Evolutionary conservation across 1,284 basidiomycete species (phyloP).

Genomic region (Leccinum pseudoinsigne): DNA sequence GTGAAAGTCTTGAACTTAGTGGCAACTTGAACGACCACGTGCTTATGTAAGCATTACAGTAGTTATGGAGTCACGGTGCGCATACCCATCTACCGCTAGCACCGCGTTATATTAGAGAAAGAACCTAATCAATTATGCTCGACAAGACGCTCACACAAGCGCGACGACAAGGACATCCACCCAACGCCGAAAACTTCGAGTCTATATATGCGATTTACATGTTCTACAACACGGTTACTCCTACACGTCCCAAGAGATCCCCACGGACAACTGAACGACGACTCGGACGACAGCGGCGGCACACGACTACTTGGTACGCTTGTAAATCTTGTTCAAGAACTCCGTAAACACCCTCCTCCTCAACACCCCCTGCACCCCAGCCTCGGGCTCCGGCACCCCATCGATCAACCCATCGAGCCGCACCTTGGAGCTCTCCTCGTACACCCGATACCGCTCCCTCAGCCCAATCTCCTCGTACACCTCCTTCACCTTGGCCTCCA

Average conservation of each 20-base stretch:
- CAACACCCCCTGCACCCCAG: conserved; percentile 40
- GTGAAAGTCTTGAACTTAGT: too few relatives aligned
- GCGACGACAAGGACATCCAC: background rate
- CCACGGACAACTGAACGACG: background rate
- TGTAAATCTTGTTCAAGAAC: conserved; percentile 26
- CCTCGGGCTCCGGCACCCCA: conserved; percentile 50
- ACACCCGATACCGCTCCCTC: conserved; percentile 56
- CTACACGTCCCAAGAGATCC: background rate
- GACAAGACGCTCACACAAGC: too few relatives aligned
- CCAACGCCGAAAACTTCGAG: background rate
- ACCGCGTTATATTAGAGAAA: too few relatives aligned
- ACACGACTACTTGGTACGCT: conserved; percentile 12
- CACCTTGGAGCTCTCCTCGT: conserved; percentile 67
- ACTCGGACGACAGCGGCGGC: background rate
- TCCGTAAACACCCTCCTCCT: conserved; percentile 43
- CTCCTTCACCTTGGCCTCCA: conserved; percentile 65
- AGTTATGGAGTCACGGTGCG: too few relatives aligned
- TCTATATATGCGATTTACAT: background rate
- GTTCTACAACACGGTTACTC: background rate
- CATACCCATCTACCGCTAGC: too few relatives aligned
- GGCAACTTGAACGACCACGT: too few relatives aligned
- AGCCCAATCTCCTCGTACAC: conserved; percentile 69
- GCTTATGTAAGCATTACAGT: too few relatives aligned
- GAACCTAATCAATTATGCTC: too few relatives aligned
- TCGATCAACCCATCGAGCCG: conserved; percentile 59